phyloP scores from a whole-genome alignment of 176 grass and related monocot genomes.

The Saccharum officinarum region DNA sequence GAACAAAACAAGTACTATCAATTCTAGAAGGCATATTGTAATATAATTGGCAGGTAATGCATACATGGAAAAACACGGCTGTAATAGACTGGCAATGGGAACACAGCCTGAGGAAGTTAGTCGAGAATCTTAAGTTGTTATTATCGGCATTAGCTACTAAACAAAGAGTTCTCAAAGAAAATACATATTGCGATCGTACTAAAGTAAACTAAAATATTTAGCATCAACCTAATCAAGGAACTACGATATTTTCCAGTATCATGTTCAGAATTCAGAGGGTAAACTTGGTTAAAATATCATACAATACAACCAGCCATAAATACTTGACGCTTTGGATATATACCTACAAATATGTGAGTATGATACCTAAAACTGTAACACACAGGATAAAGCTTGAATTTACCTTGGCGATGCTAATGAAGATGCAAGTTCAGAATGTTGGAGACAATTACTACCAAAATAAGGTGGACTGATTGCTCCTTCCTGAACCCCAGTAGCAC shows the following conservation, averaged over 20 bases:
- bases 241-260: not conserved
- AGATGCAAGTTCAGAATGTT: slow-evolving; percentile 35
- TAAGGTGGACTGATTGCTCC: slow-evolving; percentile 47
- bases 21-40: not conserved
- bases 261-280: not conserved
- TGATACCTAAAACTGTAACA: slow-evolving; percentile 16
- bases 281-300: not conserved
- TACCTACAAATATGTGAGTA: not conserved
- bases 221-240: not conserved
- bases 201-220: not conserved
- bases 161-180: not conserved
- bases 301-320: not conserved
- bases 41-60: not conserved
- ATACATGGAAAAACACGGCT: slow-evolving; percentile 4
- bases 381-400: not conserved
- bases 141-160: not conserved
- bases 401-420: slow-evolving; percentile 42
- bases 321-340: not conserved
- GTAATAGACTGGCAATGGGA: not conserved
- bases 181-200: not conserved
- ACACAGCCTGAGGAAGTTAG: not conserved
- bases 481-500: slow-evolving; percentile 36
- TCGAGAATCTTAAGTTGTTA: not conserved
- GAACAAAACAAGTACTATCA: not conserved
- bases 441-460: slow-evolving; percentile 56